Evolutionary conservation across 2,329 filamentous ascomycete genomes (phyloP), one percentile per base, ranked within the genome.

Genomic region (Anthostomella pinea): DNA sequence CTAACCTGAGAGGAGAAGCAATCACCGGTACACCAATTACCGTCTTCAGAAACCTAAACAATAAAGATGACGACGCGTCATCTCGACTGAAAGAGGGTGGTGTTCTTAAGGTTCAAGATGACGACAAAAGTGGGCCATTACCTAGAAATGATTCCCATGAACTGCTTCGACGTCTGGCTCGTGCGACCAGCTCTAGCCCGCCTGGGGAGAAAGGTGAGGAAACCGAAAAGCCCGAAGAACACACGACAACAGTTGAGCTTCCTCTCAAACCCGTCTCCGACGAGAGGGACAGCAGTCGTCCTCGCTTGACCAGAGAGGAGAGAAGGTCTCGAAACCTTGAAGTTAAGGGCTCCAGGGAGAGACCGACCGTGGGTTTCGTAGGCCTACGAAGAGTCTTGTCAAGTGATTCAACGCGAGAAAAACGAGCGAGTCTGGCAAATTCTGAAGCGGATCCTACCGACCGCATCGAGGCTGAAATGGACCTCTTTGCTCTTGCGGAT

Each of bases 401-500:
- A 3, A 58, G 56, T 17, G 73, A 75, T 30, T 74, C 73, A 26
- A 49, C 60, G 32, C 65, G 64, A 46, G 68, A 69, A 46, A 77
- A 75, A 56, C 62, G 65, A 37, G 66, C 65, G 22, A 75, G 70
- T 52, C 57, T 66, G 51, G 54, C 58, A 5, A 61, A 67, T 39
- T 77, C 75, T 1, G 74, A 79, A 37, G 52, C 60, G 10, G 76
- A 79, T 42, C 75, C 76, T 4, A 72, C 68, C 1, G 74, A 75
- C 46, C 72, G 75, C 28, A 77, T 79, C 33, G 68, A 75, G 48
- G 70, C 65, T 8, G 76, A 80, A 56, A 69, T 71, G 60, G 70
- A 68, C 31, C 64, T 80, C 7, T 80, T 80, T 54, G 76, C 73
- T 10, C 71, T 68, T 1, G 49, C 59, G 11, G 75, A 79, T 20